A percentile compares a stretch with the other conserved stretches of the same genome.
phyloP scores from a whole-genome alignment of 2,329 filamentous ascomycete species.

The Sclerotinia spermophila region DNA sequence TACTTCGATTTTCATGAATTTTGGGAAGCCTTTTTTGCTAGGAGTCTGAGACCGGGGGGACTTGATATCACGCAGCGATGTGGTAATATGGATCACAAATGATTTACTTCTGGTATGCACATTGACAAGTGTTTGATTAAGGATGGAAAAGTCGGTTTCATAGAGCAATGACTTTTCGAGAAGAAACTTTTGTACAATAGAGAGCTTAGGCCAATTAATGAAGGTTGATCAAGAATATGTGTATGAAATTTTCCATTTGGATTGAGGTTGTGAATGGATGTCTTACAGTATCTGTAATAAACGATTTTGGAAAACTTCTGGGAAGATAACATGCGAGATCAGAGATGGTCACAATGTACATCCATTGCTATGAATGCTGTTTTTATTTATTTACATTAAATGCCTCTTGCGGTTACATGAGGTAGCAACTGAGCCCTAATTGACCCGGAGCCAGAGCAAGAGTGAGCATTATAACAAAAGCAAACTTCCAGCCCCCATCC shows the following conservation, averaged over 20 bases:
- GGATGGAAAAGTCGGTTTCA: slow-evolving; percentile 12
- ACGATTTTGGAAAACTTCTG: not conserved
- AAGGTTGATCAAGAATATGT: slow-evolving; percentile 11
- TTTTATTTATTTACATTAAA: not conserved
- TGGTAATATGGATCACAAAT: slow-evolving; percentile 18
- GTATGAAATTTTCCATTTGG: not conserved
- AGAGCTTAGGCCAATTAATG: slow-evolving; percentile 17
- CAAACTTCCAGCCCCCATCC: not conserved
- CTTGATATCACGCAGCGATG: slow-evolving; percentile 21
- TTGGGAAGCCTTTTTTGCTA: not conserved
- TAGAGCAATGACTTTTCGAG: slow-evolving; percentile 1
- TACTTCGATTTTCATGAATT: slow-evolving; percentile 23
- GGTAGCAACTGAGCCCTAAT: not conserved
- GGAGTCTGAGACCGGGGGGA: slow-evolving; percentile 18
- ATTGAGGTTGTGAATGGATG: not conserved
- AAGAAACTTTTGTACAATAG: slow-evolving; percentile 20
- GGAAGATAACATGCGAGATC: not conserved
- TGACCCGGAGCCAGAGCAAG: too few species aligned
- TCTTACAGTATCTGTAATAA: not conserved
- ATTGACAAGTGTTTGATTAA: slow-evolving; percentile 15
- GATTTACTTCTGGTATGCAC: slow-evolving; percentile 9
- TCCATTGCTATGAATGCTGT: not conserved
- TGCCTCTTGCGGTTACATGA: not conserved
- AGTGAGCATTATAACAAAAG: not conserved
- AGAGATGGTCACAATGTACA: not conserved